phyloP scores from a whole-genome alignment of 257 asterid genomes.

The Salvia hispanica region DNA sequence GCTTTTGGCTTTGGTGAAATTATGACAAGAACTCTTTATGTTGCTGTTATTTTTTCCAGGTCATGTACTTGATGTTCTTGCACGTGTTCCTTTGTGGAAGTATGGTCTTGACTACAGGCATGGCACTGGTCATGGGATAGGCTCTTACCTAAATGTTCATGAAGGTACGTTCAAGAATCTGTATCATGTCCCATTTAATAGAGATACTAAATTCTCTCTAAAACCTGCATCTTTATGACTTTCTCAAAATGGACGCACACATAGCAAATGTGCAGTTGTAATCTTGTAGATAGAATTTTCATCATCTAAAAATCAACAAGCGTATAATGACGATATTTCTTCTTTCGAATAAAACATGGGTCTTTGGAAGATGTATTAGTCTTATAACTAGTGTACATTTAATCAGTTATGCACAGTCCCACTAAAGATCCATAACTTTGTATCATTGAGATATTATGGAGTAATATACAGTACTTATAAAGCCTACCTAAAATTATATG shows the following conservation, averaged over 20 bases:
- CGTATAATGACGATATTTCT: not conserved
- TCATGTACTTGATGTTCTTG: conserved; percentile 78
- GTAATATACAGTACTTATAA: no score
- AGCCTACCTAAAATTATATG: no score
- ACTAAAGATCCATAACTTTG: no score
- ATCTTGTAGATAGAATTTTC: not conserved
- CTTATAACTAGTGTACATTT: no score
- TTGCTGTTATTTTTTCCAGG: conserved; percentile 50
- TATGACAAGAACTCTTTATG: conserved; percentile 2
- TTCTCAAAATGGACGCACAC: not conserved
- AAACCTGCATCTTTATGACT: not conserved
- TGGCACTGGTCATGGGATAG: conserved; percentile 99
- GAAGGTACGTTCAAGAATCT: conserved; percentile 57
- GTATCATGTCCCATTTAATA: not conserved
- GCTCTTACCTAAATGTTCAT: conserved; percentile 91
- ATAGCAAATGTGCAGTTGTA: not conserved
- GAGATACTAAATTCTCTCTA: conserved; percentile 4
- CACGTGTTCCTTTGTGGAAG: conserved; percentile 90
- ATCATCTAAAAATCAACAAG: not conserved
- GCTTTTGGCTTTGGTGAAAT: no score
- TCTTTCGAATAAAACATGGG: no score
- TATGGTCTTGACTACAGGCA: conserved; percentile 96
- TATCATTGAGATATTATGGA: no score
- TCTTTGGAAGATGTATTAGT: no score
- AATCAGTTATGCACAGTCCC: no score